Conservation (phyloP, 176 grass and related monocot species). For the Cymbopogon citratus region DNA sequence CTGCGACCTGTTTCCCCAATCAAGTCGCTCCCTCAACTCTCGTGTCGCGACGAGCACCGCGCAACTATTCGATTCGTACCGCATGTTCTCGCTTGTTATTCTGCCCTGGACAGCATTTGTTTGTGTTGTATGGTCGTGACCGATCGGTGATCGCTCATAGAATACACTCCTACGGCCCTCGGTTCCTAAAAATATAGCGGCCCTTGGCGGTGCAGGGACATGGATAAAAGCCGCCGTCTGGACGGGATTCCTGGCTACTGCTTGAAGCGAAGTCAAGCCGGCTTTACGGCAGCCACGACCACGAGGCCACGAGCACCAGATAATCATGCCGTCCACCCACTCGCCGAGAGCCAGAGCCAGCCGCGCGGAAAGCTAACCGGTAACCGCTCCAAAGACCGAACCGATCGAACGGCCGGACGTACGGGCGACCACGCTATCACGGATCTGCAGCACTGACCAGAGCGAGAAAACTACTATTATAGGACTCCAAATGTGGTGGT, state of each 20-base stretch:
- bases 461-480: no score
- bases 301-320: not conserved
- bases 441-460: no score
- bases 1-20: not conserved
- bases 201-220: not conserved
- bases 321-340: no score
- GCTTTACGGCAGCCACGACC: slow-evolving; percentile 30
- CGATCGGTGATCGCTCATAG: not conserved
- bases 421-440: no score
- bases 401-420: no score
- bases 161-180: no score
- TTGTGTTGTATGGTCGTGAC: not conserved
- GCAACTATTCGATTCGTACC: not conserved
- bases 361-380: no score
- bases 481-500: no score
- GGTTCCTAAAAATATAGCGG: no score
- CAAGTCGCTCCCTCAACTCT: not conserved
- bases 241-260: slow-evolving; percentile 14
- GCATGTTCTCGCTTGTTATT: not conserved
- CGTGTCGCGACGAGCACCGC: not conserved
- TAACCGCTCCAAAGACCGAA: no score
- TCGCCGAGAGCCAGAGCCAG: no score
- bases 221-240: not conserved
- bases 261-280: slow-evolving; percentile 46
- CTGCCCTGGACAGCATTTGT: not conserved